phyloP scores from a whole-genome alignment of 768 basidiomycete genomes.

The Leucosporidium creatinivorum region DNA sequence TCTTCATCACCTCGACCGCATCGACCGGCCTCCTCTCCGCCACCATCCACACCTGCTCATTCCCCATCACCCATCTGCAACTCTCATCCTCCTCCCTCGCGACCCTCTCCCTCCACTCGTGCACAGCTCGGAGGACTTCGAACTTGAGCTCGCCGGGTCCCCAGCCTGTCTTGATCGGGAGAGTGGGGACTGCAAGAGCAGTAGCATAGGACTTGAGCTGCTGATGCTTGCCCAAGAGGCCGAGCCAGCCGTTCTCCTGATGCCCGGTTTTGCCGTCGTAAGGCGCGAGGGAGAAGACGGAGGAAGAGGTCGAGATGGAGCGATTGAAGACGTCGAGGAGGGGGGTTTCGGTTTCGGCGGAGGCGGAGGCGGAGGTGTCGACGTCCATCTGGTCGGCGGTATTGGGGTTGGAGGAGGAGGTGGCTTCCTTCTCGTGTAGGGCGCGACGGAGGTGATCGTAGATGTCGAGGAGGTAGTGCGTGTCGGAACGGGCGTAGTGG shows the following conservation, averaged over 20 bases:
- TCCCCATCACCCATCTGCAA: constrained; percentile 49
- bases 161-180: constrained; percentile 40
- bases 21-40: constrained; percentile 51
- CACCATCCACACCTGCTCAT: constrained; percentile 51
- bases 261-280: constrained; percentile 20
- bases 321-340: constrained; percentile 6
- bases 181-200: constrained; percentile 16
- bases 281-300: constrained; percentile 21
- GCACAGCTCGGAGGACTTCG: constrained; percentile 73
- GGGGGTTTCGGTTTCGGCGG: not conserved
- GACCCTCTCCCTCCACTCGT: constrained; percentile 71
- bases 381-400: too few relatives aligned
- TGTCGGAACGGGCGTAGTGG: constrained; percentile 87
- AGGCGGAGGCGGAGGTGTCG: not conserved
- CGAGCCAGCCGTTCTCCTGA: constrained; percentile 22
- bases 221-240: constrained; percentile 17
- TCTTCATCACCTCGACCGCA: constrained; percentile 50
- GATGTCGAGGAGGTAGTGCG: constrained; percentile 86
- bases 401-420: not conserved
- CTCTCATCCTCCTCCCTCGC: constrained; percentile 84
- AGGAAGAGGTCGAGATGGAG: constrained; percentile 7
- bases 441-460: constrained; percentile 85
- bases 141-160: constrained; percentile 58
- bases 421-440: constrained; percentile 42
- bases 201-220: constrained; percentile 20